Evolutionary conservation across 345 rosid genomes (phyloP).

Genomic region (Salix udensis): DNA sequence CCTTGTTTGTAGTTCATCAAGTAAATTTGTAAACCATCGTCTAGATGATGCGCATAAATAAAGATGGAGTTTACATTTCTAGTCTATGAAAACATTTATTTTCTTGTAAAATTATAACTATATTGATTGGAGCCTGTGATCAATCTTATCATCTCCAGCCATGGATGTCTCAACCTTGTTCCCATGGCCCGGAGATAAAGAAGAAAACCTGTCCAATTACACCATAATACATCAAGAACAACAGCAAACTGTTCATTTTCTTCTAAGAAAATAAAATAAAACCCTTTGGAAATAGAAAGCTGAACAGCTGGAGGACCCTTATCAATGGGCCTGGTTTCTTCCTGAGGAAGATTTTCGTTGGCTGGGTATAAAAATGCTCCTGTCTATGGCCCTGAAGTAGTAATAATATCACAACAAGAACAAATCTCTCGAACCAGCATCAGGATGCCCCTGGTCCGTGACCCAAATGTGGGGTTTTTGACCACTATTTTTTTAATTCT

Average conservation of each 20-base stretch:
- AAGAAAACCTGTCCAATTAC: no score
- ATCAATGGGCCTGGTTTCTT: no score
- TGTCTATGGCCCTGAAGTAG: neutral
- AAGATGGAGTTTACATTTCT: slow-evolving; percentile 2
- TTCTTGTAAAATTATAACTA: neutral
- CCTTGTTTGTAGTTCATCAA: neutral
- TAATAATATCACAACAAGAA: neutral
- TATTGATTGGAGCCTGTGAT: neutral
- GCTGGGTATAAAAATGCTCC: neutral
- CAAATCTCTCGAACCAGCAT: neutral
- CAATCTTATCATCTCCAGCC: neutral
- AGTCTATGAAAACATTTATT: neutral
- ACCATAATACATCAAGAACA: no score
- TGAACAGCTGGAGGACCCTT: no score
- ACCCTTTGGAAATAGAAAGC: no score
- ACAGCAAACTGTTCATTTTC: no score
- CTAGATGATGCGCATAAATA: slow-evolving; percentile 13
- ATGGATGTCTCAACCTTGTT: no score
- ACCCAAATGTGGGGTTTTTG: no score
- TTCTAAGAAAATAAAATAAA: no score
- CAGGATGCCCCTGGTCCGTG: neutral
- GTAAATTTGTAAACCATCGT: neutral
- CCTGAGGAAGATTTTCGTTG: neutral
- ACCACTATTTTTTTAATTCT: no score
- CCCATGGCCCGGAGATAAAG: no score